phyloP scores from a whole-genome alignment of 352 stramenopile species.

The Phytophthora cryptogea region DNA sequence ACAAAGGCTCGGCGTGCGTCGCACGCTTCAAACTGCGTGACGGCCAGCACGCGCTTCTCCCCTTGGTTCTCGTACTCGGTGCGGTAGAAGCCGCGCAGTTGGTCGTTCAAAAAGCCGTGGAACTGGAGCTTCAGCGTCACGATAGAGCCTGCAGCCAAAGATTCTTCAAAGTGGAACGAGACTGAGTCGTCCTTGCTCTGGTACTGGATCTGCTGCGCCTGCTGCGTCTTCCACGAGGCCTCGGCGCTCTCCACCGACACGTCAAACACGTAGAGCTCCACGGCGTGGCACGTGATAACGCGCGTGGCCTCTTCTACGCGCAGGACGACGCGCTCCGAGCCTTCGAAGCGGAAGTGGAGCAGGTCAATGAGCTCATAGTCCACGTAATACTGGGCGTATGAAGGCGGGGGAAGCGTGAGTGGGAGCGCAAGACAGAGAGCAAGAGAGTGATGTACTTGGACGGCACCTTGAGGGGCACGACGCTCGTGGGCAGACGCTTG shows the following conservation, averaged over 20 bases:
- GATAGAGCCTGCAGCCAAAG: slow-evolving; percentile 32
- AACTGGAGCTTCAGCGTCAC: slow-evolving; percentile 58
- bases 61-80: slow-evolving; percentile 92
- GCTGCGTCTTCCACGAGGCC: slow-evolving; percentile 21
- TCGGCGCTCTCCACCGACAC: slow-evolving; percentile 59
- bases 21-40: slow-evolving; percentile 84
- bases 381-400: slow-evolving; percentile 54
- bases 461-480: slow-evolving; percentile 61
- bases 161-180: slow-evolving; percentile 59
- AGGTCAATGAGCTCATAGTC: slow-evolving; percentile 82
- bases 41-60: slow-evolving; percentile 93
- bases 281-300: slow-evolving; percentile 93
- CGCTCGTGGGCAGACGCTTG: slow-evolving; percentile 57
- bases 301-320: slow-evolving; percentile 57
- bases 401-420: slow-evolving; percentile 4
- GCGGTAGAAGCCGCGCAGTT: slow-evolving; percentile 97
- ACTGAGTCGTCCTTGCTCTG: slow-evolving; percentile 58
- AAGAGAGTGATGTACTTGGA: not conserved
- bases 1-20: slow-evolving; percentile 95
- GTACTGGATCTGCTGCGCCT: slow-evolving; percentile 56
- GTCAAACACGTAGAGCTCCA: slow-evolving; percentile 91
- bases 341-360: slow-evolving; percentile 81
- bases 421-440: not conserved
- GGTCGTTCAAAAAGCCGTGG: slow-evolving; percentile 87
- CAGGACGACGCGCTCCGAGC: slow-evolving; percentile 58